Evolutionary conservation across 139 green algal species (phyloP), one percentile per base, ranked within the genome.

Genomic region (Chlorella ohadii): DNA sequence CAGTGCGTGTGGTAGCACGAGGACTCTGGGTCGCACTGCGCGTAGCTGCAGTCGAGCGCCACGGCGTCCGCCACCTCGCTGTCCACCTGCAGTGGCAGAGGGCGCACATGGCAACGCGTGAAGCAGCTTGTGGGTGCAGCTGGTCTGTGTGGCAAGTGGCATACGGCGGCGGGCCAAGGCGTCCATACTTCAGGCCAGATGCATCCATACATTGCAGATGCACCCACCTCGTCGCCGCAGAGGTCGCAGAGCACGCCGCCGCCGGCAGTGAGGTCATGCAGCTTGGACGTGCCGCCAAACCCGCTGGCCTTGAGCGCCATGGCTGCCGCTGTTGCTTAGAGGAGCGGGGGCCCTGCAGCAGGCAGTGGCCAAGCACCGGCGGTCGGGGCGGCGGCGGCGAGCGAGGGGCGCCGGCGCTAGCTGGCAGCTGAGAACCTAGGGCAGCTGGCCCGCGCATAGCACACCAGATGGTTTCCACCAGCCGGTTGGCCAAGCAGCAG

Each of bases 1-100:
- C 95, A 98, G 65, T 94, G 88, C 78, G 98, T 95, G 74, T 98
- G 95, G 78, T 98, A 98, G 9, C 95, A 79, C 33, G 83, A 79
- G 1, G 88, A 72, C 12, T 87, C 72, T 7, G 44, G 56, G 9
- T 90, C 75, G 88, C 95, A 98, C 36, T 87, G 78, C 39, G 92
- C 83, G 88, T 95, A 98, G 7, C 92, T 96, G 88, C 95, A 98
- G 31, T 87, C 82, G 1, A 98, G 80, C 23, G 90, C 92, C 65
- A 98, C 97, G 27, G 95, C 87, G 73, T 98, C 95, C 19, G 96
- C 85, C 25, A 88, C 83, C 34, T 90, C 89, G 20, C 82, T 84
- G 72, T 98, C 94, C 39, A 89, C 51, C 51, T 59, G 51, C 51
- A 13, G 44, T 22, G 7, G 44, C 44, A 59, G 15, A 9, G 51